These are phyloP conservation scores for Cyclotella baltica DNA, from an alignment of 108 stramenopile species.

Conservation along the genomic window DNA sequence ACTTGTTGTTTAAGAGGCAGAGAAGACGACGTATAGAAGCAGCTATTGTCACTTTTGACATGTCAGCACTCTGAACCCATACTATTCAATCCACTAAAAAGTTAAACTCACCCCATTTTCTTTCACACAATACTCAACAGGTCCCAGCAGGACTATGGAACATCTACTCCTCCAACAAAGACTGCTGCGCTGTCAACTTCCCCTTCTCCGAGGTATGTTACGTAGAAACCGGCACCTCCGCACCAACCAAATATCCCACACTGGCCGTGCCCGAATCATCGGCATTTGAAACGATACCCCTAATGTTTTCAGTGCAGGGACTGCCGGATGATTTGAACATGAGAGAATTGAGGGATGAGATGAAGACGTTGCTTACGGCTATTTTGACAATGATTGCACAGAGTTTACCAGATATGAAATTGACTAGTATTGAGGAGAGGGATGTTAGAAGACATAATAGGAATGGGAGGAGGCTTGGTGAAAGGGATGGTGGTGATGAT, in stretches of 20 bases:
- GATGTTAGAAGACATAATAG: not conserved
- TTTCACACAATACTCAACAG: not conserved
- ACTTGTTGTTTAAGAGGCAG: no score
- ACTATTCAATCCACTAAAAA: not conserved
- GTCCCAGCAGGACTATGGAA: slow-evolving; percentile 29
- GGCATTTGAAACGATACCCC: slow-evolving; percentile 23
- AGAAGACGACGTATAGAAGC: no score
- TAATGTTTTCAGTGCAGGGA: slow-evolving; percentile 12
- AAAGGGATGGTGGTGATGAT: not conserved
- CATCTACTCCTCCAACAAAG: slow-evolving; percentile 2
- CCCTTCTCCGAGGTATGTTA: slow-evolving; percentile 32
- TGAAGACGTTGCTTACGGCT: slow-evolving; percentile 15
- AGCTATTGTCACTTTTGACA: no score
- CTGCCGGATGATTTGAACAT: slow-evolving; percentile 36
- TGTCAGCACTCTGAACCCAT: no score
- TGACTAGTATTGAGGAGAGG: slow-evolving; percentile 29
- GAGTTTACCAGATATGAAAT: slow-evolving; percentile 22
- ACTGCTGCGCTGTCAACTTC: slow-evolving; percentile 25
- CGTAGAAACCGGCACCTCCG: not conserved
- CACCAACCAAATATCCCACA: slow-evolving; percentile 31
- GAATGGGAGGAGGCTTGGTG: not conserved
- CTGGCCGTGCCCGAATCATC: slow-evolving; percentile 2
- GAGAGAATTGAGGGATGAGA: slow-evolving; percentile 22
- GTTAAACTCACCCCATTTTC: no score
- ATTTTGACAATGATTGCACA: slow-evolving; percentile 1